phyloP scores from a whole-genome alignment of 2,329 filamentous ascomycete species.

The Pseudocercospora vitis region DNA sequence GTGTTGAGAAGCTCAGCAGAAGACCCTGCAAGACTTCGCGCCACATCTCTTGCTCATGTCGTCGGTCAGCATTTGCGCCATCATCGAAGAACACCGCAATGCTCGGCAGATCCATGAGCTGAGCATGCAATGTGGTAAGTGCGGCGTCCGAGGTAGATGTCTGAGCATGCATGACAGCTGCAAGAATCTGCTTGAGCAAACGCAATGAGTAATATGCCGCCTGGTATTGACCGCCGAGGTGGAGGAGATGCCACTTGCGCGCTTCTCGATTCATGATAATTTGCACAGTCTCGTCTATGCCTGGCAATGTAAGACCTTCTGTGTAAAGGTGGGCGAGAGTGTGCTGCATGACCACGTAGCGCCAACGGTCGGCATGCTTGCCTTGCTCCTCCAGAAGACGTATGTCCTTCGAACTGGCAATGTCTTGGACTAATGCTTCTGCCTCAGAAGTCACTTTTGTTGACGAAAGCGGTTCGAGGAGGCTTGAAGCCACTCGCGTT shows the following conservation, averaged over 20 bases:
- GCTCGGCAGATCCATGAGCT: slow-evolving; percentile 23
- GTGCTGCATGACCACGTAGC: slow-evolving; percentile 25
- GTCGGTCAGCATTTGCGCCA: not conserved
- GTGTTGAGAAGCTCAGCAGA: slow-evolving; percentile 9
- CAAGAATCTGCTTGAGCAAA: slow-evolving; percentile 43
- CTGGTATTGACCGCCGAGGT: slow-evolving; percentile 44
- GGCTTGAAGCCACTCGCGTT: slow-evolving; percentile 22
- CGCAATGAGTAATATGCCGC: slow-evolving; percentile 46
- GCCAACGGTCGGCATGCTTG: slow-evolving; percentile 21
- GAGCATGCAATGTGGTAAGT: slow-evolving; percentile 13
- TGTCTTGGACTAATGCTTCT: slow-evolving; percentile 4
- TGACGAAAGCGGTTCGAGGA: slow-evolving; percentile 11
- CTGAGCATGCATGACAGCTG: slow-evolving; percentile 39
- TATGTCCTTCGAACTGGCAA: slow-evolving; percentile 7
- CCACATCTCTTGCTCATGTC: slow-evolving; percentile 21
- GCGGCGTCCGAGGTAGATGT: slow-evolving; percentile 41
- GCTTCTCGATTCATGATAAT: slow-evolving; percentile 37
- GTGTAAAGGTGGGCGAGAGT: slow-evolving; percentile 15
- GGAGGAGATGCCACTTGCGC: slow-evolving; percentile 41
- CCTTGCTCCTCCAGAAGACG: not conserved
- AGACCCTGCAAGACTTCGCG: slow-evolving; percentile 6
- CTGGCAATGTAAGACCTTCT: slow-evolving; percentile 24
- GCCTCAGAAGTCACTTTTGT: slow-evolving; percentile 7
- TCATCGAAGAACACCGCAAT: slow-evolving; percentile 26
- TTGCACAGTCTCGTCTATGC: slow-evolving; percentile 21